Evolutionary conservation across 371 early-diverging fungal genomes (phyloP), one percentile per base, ranked within the genome.

Genomic region (Scutellospora calospora): DNA sequence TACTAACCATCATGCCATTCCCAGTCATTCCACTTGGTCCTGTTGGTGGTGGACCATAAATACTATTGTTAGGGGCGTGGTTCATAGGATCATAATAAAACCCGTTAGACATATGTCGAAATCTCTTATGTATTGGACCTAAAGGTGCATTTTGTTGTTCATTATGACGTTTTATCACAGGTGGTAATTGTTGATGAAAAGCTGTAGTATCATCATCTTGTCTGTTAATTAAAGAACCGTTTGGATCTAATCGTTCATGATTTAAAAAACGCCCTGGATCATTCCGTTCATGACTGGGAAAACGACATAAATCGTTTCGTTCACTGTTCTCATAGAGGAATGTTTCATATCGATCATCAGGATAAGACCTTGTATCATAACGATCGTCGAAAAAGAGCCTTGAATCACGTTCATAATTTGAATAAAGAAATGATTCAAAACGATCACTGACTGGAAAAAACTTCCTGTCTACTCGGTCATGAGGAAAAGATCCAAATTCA

Each of bases 1-100:
- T 49, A 27, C 20, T 51, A 33, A 72, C 72, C 52, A 72, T 72
- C 72, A 72, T 72, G 25, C 49, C 52, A 20, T 49, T 72, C 52
- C 72, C 72, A 11, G 72, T 27, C 49, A 51, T 72, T 9, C 22
- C 27, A 52, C 52, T 72, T 45, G 72, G 52, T 14, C 72, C 52
- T 51, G 54, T 72, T 51, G 72, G 52, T 5, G 72, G 52, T 52
- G 54, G 72, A 31, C 72, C 72, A 52, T 72, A 72, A 9, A 51
- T 72, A 52, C 52, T 27, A 33, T 49, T 27, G 16, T 33, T 63
- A 72, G 14, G 9, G 22, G 25, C 25, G 20, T 72, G 72, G 31
- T 52, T 51, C 52, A 72, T 29, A 0, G 69, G 38, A 22, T 72
- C 72, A 52, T 72, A 72, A 72, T 72, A 31, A 18, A 72, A 51